These are phyloP conservation scores for Hansfordia pulvinata DNA, from an alignment of 2,329 filamentous ascomycete genomes.

Conservation along the genomic window DNA sequence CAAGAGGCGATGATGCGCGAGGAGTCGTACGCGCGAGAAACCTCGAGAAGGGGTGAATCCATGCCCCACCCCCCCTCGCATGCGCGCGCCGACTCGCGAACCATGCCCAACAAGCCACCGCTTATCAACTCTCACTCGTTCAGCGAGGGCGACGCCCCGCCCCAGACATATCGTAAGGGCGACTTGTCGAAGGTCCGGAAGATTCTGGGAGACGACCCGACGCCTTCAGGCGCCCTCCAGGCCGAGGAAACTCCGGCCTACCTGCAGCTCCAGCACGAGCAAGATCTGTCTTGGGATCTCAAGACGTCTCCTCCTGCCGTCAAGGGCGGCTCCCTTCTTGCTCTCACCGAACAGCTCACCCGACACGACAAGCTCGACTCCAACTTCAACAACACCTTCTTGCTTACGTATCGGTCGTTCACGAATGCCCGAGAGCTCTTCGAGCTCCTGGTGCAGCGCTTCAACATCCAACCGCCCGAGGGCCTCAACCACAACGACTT, in stretches of 20 bases:
- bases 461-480: slow-evolving; percentile 82
- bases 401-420: slow-evolving; percentile 92
- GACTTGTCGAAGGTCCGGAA: slow-evolving; percentile 52
- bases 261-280: slow-evolving; percentile 74
- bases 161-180: slow-evolving; percentile 41
- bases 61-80: slow-evolving; percentile 42
- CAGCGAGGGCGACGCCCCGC: slow-evolving; percentile 40
- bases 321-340: slow-evolving; percentile 79
- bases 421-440: slow-evolving; percentile 84
- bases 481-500: slow-evolving; percentile 64
- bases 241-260: slow-evolving; percentile 73
- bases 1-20: slow-evolving; percentile 29
- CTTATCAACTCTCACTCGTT: slow-evolving; percentile 48
- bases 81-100: slow-evolving; percentile 40
- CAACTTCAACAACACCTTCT: slow-evolving; percentile 93
- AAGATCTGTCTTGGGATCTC: slow-evolving; percentile 78
- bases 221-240: slow-evolving; percentile 27
- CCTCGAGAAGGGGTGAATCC: slow-evolving; percentile 42
- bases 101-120: slow-evolving; percentile 26
- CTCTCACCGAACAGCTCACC: slow-evolving; percentile 87
- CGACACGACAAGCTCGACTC: slow-evolving; percentile 92
- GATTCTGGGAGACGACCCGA: slow-evolving; percentile 52
- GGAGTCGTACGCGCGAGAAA: slow-evolving; percentile 31
- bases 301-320: slow-evolving; percentile 66
- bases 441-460: slow-evolving; percentile 80